phyloP scores from a whole-genome alignment of 2,329 filamentous ascomycete species.

The Balansia obtecta region DNA sequence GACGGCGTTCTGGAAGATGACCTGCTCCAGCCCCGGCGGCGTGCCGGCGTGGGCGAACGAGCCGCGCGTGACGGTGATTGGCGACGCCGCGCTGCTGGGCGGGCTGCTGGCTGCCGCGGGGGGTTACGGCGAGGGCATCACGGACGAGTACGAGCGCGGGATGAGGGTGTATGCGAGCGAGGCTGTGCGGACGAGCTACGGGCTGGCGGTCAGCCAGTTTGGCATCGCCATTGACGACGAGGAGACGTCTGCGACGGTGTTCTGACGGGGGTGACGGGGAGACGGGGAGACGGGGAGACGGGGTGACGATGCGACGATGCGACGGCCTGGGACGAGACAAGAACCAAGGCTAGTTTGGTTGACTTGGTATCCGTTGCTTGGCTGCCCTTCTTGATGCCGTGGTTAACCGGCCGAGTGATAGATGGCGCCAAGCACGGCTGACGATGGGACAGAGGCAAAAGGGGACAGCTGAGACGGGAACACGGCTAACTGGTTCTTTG shows the following conservation, averaged over 20 bases:
- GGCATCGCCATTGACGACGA: slow-evolving; percentile 37
- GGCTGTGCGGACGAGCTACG: slow-evolving; percentile 43
- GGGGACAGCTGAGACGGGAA: no score
- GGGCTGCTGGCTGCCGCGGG: slow-evolving; percentile 37
- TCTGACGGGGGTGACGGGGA: no score
- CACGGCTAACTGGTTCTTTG: no score
- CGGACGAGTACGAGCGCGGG: slow-evolving; percentile 45
- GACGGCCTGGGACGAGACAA: no score
- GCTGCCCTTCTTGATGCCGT: no score
- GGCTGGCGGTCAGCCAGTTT: slow-evolving; percentile 29
- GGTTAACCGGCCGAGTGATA: no score
- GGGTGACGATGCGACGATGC: no score
- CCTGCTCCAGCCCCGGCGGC: slow-evolving; percentile 45
- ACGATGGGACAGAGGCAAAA: no score
- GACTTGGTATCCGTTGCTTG: no score
- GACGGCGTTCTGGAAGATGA: slow-evolving; percentile 56
- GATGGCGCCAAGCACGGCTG: no score
- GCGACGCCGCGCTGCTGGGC: slow-evolving; percentile 45
- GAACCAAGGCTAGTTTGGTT: no score
- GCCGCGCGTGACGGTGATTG: slow-evolving; percentile 44
- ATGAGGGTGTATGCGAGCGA: slow-evolving; percentile 49
- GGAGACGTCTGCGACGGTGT: slow-evolving; percentile 2
- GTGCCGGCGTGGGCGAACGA: slow-evolving; percentile 49
- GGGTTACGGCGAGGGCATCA: slow-evolving; percentile 39
- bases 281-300: no score